phyloP scores from a whole-genome alignment of 345 rosid genomes.

The Stellera chamaejasme region DNA sequence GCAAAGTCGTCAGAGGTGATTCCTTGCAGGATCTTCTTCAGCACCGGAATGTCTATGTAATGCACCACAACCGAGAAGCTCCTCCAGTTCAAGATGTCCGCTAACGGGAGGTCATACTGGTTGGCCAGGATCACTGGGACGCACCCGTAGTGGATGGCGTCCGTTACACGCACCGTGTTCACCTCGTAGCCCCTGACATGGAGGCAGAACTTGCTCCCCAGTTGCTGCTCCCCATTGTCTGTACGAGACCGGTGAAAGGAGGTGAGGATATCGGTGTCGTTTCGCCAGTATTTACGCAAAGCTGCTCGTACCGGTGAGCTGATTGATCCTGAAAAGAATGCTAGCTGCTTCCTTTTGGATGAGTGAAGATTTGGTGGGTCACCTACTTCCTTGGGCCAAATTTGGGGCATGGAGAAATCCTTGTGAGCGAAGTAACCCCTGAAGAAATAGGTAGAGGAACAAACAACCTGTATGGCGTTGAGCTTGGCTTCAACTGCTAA shows the following conservation, averaged over 20 bases:
- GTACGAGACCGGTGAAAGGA: conserved; percentile 27
- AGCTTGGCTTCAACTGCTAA: conserved; percentile 24
- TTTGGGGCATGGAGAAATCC: conserved; percentile 45
- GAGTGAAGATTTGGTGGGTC: conserved; percentile 33
- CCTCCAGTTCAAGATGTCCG: conserved; percentile 45
- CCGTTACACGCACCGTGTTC: conserved; percentile 40
- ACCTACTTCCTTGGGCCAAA: conserved; percentile 37
- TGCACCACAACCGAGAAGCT: conserved; percentile 38
- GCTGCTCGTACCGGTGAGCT: conserved; percentile 35
- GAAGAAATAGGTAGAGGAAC: conserved; percentile 39
- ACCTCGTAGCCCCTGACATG: conserved; percentile 51
- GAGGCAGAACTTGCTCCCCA: conserved; percentile 45
- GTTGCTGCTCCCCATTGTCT: conserved; percentile 27
- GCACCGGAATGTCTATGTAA: conserved; percentile 41
- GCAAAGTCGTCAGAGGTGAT: conserved; percentile 18
- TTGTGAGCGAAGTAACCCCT: conserved; percentile 41
- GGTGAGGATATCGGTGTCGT: conserved; percentile 33
- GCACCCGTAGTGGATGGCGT: conserved; percentile 42
- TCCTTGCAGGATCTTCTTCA: conserved; percentile 34
- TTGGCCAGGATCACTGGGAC: conserved; percentile 49
- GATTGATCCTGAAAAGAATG: conserved; percentile 40
- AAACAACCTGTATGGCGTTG: conserved; percentile 47
- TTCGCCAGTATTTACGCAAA: conserved; percentile 31
- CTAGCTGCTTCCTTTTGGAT: conserved; percentile 35
- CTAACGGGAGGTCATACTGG: conserved; percentile 48